Evolutionary conservation across 2,329 filamentous ascomycete species (phyloP).

Genomic region (Aurifilum marmelostoma): DNA sequence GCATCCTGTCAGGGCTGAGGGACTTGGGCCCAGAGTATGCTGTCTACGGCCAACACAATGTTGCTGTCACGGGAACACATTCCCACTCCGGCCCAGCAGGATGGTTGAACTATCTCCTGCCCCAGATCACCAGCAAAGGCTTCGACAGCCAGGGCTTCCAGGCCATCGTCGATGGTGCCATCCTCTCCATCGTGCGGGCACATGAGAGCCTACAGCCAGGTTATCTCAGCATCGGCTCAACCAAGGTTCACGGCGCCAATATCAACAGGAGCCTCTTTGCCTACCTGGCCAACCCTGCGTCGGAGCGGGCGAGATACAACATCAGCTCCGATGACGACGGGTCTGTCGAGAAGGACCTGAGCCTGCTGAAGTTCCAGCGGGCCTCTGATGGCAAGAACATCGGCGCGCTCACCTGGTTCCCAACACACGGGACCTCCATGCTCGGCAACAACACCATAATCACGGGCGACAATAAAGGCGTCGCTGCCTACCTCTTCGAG

Average conservation of each 20-base stretch:
- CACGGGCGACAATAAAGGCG: constrained; percentile 95
- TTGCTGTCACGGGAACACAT: constrained; percentile 90
- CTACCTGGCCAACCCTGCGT: constrained; percentile 81
- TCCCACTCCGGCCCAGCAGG: constrained; percentile 88
- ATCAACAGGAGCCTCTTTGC: constrained; percentile 88
- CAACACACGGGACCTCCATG: constrained; percentile 89
- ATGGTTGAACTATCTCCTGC: constrained; percentile 90
- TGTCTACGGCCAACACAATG: constrained; percentile 75
- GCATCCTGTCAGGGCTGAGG: constrained; percentile 73
- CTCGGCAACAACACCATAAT: constrained; percentile 90
- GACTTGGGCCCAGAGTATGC: constrained; percentile 71
- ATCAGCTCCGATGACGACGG: constrained; percentile 55
- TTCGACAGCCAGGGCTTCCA: constrained; percentile 85
- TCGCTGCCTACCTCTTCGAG: constrained; percentile 85
- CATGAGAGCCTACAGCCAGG: constrained; percentile 71
- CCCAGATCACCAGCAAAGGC: constrained; percentile 83
- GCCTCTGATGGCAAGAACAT: constrained; percentile 75
- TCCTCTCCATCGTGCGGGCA: constrained; percentile 79
- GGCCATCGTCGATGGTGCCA: constrained; percentile 82
- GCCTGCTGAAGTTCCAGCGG: constrained; percentile 76
- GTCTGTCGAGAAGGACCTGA: constrained; percentile 72
- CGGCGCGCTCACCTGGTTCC: constrained; percentile 87
- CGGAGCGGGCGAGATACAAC: constrained; percentile 72
- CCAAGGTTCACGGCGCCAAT: constrained; percentile 74
- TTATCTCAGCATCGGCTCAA: constrained; percentile 70